Base-by-base conservation (phyloP, 2,329 filamentous ascomycete genomes). In the Colletotrichum sublineola region DNA sequence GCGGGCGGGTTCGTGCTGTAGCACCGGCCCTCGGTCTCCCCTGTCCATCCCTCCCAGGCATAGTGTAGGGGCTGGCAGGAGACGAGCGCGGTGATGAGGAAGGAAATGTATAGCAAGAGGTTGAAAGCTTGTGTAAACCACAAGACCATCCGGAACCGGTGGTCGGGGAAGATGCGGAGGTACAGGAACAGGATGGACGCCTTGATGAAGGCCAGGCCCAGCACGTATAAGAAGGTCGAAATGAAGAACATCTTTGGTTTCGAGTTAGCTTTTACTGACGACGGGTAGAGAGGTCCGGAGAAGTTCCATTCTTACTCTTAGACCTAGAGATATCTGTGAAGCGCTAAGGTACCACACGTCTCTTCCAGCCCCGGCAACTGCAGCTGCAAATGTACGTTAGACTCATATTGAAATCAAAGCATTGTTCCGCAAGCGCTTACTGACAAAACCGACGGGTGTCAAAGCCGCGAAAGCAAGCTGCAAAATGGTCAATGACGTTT, bases 11-110 rank as follows among this genome's bases (percentile, higher is more conserved):
- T 55, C 2, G 61, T 9, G 14, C 46, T 56, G 11, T 29, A 8
- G 14, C 68, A 71, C 15, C 55, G 46, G 8, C 68, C 63, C 1
- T 12, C 2, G 3, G 33, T n/a, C 18, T 61, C 46, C 2, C 56
- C 46, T 9, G 58, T 33, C 68, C 68, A 71, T 5, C 33, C 24
- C 7, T 55, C 55, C 68, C 68, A 71, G 3, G 38, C 60, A 8
- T 55, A 24, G 3, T 46, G 3, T 0, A 67, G 3, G 2, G 63
- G 68, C 31, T 62, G 55, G 31, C 63, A 71, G 15, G 66, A 56
- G 7, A 33, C 15, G 2, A 64, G 56, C 12, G 55, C 57, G 38
- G 18, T 29, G 2, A 12, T 18, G 4, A 61, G 5, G 31, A 55
- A 71, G 3, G 31, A 20, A 1, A 36, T 11, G 12, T 40, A 63